These are phyloP conservation scores for Pichia occidentalis DNA, from an alignment of 805 yeast species.

Conservation along the genomic window DNA sequence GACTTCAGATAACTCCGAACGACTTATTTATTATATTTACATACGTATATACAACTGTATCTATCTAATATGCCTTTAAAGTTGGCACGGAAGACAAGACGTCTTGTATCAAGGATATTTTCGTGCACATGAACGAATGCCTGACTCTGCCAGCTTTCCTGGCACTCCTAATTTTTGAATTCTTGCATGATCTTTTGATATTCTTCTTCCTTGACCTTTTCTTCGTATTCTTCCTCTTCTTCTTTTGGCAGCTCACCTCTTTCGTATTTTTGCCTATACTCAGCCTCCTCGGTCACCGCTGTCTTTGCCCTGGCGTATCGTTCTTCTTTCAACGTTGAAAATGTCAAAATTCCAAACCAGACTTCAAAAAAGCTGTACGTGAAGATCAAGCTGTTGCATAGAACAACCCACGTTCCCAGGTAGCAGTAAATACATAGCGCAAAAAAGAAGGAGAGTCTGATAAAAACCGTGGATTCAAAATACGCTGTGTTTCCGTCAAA, in stretches of 20 bases:
- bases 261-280: conserved; percentile 23
- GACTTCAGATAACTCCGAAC: neutral
- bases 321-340: conserved; percentile 59
- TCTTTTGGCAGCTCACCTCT: conserved; percentile 23
- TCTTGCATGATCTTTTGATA: conserved; percentile 29
- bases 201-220: conserved; percentile 25
- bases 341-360: conserved; percentile 62
- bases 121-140: too few species aligned
- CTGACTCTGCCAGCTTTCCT: too few species aligned
- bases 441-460: conserved; percentile 47
- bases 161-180: conserved; percentile 15
- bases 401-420: conserved; percentile 34
- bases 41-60: neutral
- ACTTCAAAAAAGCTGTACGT: conserved; percentile 56
- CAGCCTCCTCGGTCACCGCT: conserved; percentile 14
- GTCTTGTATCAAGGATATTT: too few species aligned
- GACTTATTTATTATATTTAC: neutral
- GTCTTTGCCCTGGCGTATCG: conserved; percentile 42
- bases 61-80: conserved; percentile 2
- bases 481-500: conserved; percentile 37
- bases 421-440: conserved; percentile 44
- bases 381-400: conserved; percentile 61
- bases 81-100: too few species aligned
- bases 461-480: conserved; percentile 57
- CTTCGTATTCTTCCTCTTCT: conserved; percentile 19